These are phyloP conservation scores for Debaryomyces hansenii DNA, from an alignment of 805 yeast species.

Conservation along the genomic window DNA sequence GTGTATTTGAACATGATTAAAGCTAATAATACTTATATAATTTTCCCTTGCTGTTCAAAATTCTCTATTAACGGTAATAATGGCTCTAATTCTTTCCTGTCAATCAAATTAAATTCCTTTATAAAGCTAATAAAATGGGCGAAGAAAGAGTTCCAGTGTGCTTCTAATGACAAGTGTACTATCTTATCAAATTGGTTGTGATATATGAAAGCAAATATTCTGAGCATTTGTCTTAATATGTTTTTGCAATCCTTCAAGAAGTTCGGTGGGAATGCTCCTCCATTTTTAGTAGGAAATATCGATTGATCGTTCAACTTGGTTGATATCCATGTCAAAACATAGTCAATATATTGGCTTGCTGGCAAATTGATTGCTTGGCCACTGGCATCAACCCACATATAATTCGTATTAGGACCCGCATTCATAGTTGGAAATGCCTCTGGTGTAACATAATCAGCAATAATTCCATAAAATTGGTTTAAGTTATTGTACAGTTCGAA, in stretches of 20 bases:
- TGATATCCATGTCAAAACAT: constrained; percentile 86
- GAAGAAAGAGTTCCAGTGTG: constrained; percentile 97
- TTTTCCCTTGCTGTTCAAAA: constrained; percentile 85
- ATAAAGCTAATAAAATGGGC: constrained; percentile 90
- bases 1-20: neutral
- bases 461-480: constrained; percentile 86
- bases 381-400: constrained; percentile 79
- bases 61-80: constrained; percentile 71
- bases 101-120: constrained; percentile 80
- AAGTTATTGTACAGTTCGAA: constrained; percentile 86
- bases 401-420: constrained; percentile 91
- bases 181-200: constrained; percentile 93
- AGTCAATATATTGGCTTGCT: constrained; percentile 90
- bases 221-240: constrained; percentile 87
- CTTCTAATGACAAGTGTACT: constrained; percentile 88
- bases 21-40: constrained; percentile 32
- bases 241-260: constrained; percentile 81
- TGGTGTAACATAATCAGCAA: constrained; percentile 87
- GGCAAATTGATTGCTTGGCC: constrained; percentile 85
- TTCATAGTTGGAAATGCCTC: constrained; percentile 91
- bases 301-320: constrained; percentile 86
- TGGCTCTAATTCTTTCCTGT: constrained; percentile 77
- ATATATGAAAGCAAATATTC: constrained; percentile 93
- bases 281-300: constrained; percentile 87
- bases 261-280: constrained; percentile 85